Base-by-base conservation (phyloP, 163 green algal species). In the Chlorella variabilis region DNA sequence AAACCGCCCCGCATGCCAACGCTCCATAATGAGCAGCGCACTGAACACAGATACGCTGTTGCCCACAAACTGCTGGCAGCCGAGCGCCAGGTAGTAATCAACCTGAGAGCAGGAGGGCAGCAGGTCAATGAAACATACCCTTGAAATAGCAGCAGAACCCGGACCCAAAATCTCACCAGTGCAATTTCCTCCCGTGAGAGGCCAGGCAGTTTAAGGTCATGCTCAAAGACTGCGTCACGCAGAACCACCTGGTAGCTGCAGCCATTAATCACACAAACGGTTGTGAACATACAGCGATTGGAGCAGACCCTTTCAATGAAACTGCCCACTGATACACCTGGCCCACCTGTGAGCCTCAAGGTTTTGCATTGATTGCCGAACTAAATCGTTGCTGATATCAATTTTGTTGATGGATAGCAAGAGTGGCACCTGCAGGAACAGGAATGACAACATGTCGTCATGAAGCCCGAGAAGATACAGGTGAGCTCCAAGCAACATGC, bases 21-120 rank as follows among this genome's bases (percentile, higher is more conserved):
- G 86, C 81, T 91, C 80, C 70, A 91, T 45, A 21, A 91, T 61
- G 18, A 82, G 49, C 67, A 91, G 80, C 18, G 83, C 82, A 1
- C 81, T 58, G 58, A 87, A 89, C 65, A 85, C 82, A 49, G 84
- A 88, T 54, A 91, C 83, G 18, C 56, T 77, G 81, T 91, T 91
- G 71, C 88, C 86, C 15, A 87, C 82, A 77, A 89, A 89, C 61
- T 86, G 87, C 42, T 80, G 15, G 56, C 34, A 42, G 25, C 34
- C 27, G 27, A 80, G 73, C 3, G 54, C 73, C 27, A 80, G 56
- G 56, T 69, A 70, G 38, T 80, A 80, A 42, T 69, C 38, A 27
- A 80, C 39, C 73, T 80, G 56, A 18, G 41, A 49, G 69, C 21
- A 51, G 25, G 48, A 15, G 21, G 31, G 25, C 0, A 59, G 38